Percentiles rank a stretch among this genome's conserved stretches.
Evolutionary conservation across 2,329 filamentous ascomycete species (phyloP).

Genomic region (Monilinia aucupariae): DNA sequence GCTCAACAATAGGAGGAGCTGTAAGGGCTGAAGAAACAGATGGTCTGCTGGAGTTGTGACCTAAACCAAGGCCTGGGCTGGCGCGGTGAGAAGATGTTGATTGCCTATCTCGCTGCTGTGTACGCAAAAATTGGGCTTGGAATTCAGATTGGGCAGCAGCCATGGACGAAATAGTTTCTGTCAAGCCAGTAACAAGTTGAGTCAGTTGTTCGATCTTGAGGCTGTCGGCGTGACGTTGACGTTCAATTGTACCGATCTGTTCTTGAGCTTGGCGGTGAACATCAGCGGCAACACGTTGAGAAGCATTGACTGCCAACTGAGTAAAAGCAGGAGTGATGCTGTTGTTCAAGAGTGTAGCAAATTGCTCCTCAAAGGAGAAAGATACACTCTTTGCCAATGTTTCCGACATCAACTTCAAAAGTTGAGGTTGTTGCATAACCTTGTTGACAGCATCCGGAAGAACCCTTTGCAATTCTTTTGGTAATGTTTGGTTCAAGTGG

Average conservation of each 20-base stretch:
- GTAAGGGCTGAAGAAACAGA: constrained; percentile 23
- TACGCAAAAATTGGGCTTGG: constrained; percentile 57
- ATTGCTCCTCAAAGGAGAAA: constrained; percentile 63
- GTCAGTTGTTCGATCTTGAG: constrained; percentile 70
- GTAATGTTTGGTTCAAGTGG: constrained; percentile 32
- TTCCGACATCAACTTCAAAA: constrained; percentile 68
- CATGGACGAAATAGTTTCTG: constrained; percentile 65
- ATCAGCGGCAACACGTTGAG: constrained; percentile 62
- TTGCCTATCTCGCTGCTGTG: constrained; percentile 45
- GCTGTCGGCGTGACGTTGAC: constrained; percentile 34
- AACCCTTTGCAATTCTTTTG: constrained; percentile 64
- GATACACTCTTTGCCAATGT: constrained; percentile 62
- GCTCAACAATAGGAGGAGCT: constrained; percentile 18
- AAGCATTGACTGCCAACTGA: constrained; percentile 57
- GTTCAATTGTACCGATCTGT: constrained; percentile 31
- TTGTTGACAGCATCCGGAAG: constrained; percentile 63
- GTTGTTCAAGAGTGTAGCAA: constrained; percentile 55
- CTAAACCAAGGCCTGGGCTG: constrained; percentile 16
- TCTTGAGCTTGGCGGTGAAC: constrained; percentile 53
- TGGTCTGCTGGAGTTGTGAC: constrained; percentile 10
- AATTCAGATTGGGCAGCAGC: constrained; percentile 62
- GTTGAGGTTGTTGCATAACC: constrained; percentile 67
- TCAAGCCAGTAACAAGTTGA: constrained; percentile 58
- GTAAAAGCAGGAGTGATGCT: constrained; percentile 63
- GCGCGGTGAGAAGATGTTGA: constrained; percentile 17